Base-by-base conservation (phyloP, 331 rosid species). In the Prunus yedoensis region DNA sequence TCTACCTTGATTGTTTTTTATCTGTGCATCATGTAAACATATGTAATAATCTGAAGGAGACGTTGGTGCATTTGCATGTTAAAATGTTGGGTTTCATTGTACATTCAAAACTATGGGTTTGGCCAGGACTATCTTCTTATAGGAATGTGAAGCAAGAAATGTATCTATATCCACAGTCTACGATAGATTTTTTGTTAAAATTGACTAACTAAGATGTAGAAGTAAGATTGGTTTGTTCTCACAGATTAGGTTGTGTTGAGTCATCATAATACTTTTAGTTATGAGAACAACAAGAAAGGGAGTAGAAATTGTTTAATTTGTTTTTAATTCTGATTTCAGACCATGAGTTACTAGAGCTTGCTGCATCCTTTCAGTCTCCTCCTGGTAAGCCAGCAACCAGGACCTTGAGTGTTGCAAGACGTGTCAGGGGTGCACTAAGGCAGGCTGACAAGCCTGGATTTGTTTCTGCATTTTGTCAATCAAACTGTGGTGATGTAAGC, bases 401-500 rank as follows among this genome's bases (percentile, higher is more conserved):
- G 77, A 82, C 65, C 62, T 79, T 54, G 23, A 91, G 91, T 76
- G 84, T 82, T 78, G 87, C 92, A 52, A 87, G 81, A 74, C 94
- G 97, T 58, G 97, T 93, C 76, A 88, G 98, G 78, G 83, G 86
- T 78, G 78, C 83, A 80, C 80, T 73, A 27, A 80, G 81, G 87
- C 85, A 85, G 71, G 89, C 67, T 81, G 85, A 79, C 75, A 85
- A 80, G 80, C 92, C 96, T 73, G 75, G 54, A 73, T 93, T 93
- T 84, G 97, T 91, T 27, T 87, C 98, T 74, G 98, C 92, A 61
- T 93, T 93, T 81, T 93, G 98, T 74, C 98, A 93, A 76, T 84
- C 98, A 15, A 93, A 93, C 78, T 91, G 94, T 71, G 98, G 98
- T 71, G 98, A 93, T 85, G 98, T 93, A 74, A 93, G 96, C 83